Evolutionary conservation across 148 eudicot genomes (phyloP), one percentile per base, ranked within the genome.

Genomic region (Cornus florida): DNA sequence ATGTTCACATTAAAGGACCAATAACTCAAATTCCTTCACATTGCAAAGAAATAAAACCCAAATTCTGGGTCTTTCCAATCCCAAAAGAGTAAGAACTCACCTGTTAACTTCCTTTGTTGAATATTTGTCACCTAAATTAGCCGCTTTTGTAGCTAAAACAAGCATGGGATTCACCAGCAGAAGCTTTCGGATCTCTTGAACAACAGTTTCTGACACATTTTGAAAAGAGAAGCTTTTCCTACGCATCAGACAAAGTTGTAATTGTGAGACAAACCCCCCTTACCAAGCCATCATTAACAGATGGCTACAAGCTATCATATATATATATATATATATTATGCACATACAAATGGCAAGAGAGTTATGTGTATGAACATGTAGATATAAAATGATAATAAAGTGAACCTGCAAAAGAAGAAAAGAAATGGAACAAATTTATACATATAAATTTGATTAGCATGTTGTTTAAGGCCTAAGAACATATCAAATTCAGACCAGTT

Each of bases 171-270:
- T 91, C 82, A 82, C 74, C 83, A 74, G 77, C 79, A 91, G 78
- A 84, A 89, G 78, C 76, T 82, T 87, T 80, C 82, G 89, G 41
- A 93, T 82, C 83, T 93, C 98, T 39, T 80, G 86, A 79, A 95
- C 97, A 59, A 91, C 84, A 69, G 87, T 86, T 85, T 92, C 94
- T 23, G 85, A 81, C 74, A 93, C 88, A 78, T 85, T 86, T 86
- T 95, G 98, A 77, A 95, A 89, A 80, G 97, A 89, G 66, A 92
- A 82, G 67, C 79, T 83, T 87, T 88, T 95, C 91, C 98, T 95
- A 84, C 33, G 70, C 22, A 66, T 17, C 20, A 84, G 67, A 67
- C 24, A 78, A 73, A 22, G 41, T 67, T 32, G 2, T 72, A 71
- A 6, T 10, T 66, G 33, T 67, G 33, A 79, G 32, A 72, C 69